A percentile compares a stretch with the other conserved stretches of the same genome.
Conservation (phyloP, 495 filamentous ascomycete species). For the Trichoderma orchidacearum region DNA sequence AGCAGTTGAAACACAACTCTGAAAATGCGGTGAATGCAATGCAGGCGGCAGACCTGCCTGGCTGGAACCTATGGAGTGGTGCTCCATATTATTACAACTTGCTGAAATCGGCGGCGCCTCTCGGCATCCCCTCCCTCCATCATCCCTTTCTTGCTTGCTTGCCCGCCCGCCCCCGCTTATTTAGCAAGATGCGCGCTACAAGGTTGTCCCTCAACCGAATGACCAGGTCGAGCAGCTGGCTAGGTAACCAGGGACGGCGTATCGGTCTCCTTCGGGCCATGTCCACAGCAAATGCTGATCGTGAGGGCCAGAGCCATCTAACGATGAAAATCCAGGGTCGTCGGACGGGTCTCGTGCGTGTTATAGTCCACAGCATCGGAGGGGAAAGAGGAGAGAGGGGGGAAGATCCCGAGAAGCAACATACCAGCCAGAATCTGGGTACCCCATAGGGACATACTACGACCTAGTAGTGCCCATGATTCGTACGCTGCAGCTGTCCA, state of each 20-base stretch:
- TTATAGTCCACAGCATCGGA: background rate
- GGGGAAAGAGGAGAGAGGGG: background rate
- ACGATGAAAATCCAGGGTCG: background rate
- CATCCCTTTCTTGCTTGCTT: background rate
- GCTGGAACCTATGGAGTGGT: too few relatives aligned
- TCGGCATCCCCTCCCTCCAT: background rate
- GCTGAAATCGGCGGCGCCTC: background rate
- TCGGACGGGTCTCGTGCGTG: background rate
- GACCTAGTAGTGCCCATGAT: too few relatives aligned
- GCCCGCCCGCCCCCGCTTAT: background rate
- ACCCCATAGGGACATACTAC: too few relatives aligned
- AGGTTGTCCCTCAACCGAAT: background rate
- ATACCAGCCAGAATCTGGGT: too few relatives aligned
- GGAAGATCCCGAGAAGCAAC: too few relatives aligned
- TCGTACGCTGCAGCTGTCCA: background rate
- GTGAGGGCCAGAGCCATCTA: background rate
- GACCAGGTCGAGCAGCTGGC: background rate
- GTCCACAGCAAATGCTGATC: background rate
- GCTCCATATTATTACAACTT: background rate
- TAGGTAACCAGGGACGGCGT: background rate
- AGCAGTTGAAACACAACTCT: background rate
- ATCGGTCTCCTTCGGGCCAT: background rate
- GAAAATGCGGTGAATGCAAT: background rate
- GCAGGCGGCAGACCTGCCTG: background rate
- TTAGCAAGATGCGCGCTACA: background rate